Base-by-base conservation (phyloP, 179 eudicot species). In the Silene noctiflora region DNA sequence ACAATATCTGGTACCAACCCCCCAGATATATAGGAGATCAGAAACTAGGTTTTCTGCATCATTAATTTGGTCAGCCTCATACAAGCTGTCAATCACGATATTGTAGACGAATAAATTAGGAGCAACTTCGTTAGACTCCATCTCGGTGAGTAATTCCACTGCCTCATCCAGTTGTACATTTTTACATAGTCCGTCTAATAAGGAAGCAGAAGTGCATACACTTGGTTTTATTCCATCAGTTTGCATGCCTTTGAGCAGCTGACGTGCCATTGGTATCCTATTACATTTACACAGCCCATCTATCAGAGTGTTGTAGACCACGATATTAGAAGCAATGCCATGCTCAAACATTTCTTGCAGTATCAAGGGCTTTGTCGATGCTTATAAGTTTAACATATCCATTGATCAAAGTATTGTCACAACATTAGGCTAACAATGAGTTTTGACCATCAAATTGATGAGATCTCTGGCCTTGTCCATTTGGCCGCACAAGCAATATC, bases 401-500 rank as follows among this genome's bases (percentile, higher is more conserved):
- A 46, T 69, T 24, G 46, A 69, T 39, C 2, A 44, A 14, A 9
- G 73, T 21, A 42, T 14, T 69, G 59, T 69, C 19, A 46, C 53
- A 46, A 21, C 29, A 46, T 69, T 33, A 3, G 73, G 73, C 0
- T 10, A 4, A 16, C n/a, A 16, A 13, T 21, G 4, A 6, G 4
- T 61, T 22, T 20, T 0, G 2, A 22, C 21, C 21, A 20, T 9
- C 3, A 61, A 7, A 61, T 53, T 62, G 39, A 71, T 11, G 53
- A 21, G 53, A 2, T 53, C 59, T 71, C 74, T 48, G 9, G 73
- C 73, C 25, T 13, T 5, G 8, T 35, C 27, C 60, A 46, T 69
- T 51, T 20, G 60, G 27, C 73, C 60, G 1, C n/a, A 51, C n/a
- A 46, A 42, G 20, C 73, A 69, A 69, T 42, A 46, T 16, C 72